These are phyloP conservation scores for Mortierella sp. DNA, from an alignment of 371 early-diverging fungal species.

Conservation along the genomic window DNA sequence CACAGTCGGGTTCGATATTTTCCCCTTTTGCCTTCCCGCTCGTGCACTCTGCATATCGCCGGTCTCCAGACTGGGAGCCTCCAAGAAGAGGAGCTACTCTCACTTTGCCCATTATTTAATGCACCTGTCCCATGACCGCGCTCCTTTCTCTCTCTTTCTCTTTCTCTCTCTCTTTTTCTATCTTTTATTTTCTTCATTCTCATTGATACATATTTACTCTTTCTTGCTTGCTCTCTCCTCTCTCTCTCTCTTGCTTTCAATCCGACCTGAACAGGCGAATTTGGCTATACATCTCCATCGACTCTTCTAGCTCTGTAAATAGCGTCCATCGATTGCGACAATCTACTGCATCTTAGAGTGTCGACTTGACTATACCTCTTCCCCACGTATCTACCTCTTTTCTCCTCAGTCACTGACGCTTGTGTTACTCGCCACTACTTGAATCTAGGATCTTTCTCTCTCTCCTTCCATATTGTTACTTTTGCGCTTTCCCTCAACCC, in stretches of 20 bases:
- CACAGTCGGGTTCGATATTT: neutral
- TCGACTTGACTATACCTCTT: too few species aligned
- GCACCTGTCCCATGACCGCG: neutral
- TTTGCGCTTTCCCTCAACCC: neutral
- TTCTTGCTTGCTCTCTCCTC: neutral
- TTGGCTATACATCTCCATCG: neutral
- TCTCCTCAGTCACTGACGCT: neutral
- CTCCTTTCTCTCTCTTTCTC: neutral
- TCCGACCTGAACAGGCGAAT: neutral
- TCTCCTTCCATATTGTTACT: neutral
- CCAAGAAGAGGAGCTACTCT: too few species aligned
- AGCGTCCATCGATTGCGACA: neutral
- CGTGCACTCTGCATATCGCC: neutral
- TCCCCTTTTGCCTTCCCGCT: neutral
- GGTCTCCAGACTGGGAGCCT: too few species aligned
- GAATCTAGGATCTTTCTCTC: neutral
- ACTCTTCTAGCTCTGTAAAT: neutral
- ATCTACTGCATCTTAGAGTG: too few species aligned
- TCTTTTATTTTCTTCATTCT: neutral
- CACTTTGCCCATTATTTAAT: neutral
- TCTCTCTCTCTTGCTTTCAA: neutral
- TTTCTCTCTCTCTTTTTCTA: neutral
- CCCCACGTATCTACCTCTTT: too few species aligned
- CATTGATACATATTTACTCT: neutral
- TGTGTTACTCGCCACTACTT: neutral